Evolutionary conservation across 2,329 filamentous ascomycete genomes (phyloP), one percentile per base, ranked within the genome.

Genomic region (Aspergillus arachidicola): DNA sequence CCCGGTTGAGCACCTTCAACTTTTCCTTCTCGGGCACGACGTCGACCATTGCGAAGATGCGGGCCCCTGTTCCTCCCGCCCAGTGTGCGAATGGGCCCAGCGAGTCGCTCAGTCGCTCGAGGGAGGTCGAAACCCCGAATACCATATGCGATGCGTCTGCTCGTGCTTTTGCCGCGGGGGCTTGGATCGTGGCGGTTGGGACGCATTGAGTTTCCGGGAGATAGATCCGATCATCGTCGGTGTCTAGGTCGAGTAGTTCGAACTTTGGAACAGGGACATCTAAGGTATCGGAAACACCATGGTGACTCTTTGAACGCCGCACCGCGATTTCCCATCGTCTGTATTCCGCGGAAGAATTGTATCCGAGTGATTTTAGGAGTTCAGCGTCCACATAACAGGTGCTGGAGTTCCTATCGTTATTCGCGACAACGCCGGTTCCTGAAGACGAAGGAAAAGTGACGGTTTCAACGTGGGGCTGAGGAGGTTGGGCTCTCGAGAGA

Each of bases 121-220:
- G 79, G 16, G 77, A 80, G 16, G 84, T 85, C 0, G 85, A 82
- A 1, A 87, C 79, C 58, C 84, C 85, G 62, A 87, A 86, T 41
- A 84, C 67, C 41, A 86, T 75, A 53, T 85, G 79, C 2, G 72
- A 72, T 0, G 77, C 72, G 64, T 84, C 84, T 14, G 64, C 65
- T 2, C 34, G 64, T 4, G 65, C 30, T 19, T 38, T 41, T n/a
- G 54, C 61, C 6, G 38, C 14, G 7, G 69, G 70, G 3, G 62
- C 69, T 50, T 69, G 45, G 19, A 72, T 66, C 0, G 63, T 66
- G 36, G 66, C 58, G 4, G 61, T 53, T 7, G 62, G 32, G 10
- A 62, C 54, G 51, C 68, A 69, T 57, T 48, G 50, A 2, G 58
- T 50, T n/a, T 60, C 56, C 5, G 65, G 34, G 19, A 59, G 67